Base-by-base conservation (phyloP, 2,329 filamentous ascomycete genomes). In the Zymoseptoria ardabiliae region DNA sequence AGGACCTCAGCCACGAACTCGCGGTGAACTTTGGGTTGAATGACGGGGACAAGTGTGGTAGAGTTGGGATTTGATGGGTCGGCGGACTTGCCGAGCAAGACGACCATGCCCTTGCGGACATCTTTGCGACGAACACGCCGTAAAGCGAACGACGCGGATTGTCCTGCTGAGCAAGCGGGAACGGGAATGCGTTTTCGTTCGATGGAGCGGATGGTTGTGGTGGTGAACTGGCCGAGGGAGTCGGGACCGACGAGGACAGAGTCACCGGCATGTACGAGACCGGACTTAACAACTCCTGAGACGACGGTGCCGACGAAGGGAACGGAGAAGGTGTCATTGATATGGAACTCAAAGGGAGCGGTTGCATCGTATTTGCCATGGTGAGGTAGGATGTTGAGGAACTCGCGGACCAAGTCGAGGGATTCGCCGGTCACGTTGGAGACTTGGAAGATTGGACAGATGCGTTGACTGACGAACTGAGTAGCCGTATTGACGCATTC, bases 251-350 rank as follows among this genome's bases (percentile, higher is more conserved):
- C 85, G 45, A 96, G 81, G 4, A 99, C 87, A 7, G 82, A 85
- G 70, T 99, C 94, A n/a, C 93, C 93, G 0, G 90, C 84, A 71
- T 97, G 94, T 17, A 96, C 84, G 1, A 95, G 86, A 0, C 93
- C 81, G 48, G 77, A 79, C 69, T 95, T 96, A 63, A 97, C 87
- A 35, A 99, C 92, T 0, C 94, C 94, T 41, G 90, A 94, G 1
- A 99, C 92, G 0, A 99, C 94, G 0, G 94, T 99, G 11, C 94
- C 94, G 0, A 96, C 91, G 73, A 96, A 96, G 2, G 94, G 94
- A 4, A 99, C 94, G 0, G 92, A 97, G 80, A 97, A 99, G 0
- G 91, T 97, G 72, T 99, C 94, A 71, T 97, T 99, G 65, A 99
- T 84, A 61, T 96, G 87, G 67, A 97, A 97, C 72, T 97, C 94